These are phyloP conservation scores for Edaphochlamys debaryana DNA, from an alignment of 139 green algal species.

Conservation along the genomic window DNA sequence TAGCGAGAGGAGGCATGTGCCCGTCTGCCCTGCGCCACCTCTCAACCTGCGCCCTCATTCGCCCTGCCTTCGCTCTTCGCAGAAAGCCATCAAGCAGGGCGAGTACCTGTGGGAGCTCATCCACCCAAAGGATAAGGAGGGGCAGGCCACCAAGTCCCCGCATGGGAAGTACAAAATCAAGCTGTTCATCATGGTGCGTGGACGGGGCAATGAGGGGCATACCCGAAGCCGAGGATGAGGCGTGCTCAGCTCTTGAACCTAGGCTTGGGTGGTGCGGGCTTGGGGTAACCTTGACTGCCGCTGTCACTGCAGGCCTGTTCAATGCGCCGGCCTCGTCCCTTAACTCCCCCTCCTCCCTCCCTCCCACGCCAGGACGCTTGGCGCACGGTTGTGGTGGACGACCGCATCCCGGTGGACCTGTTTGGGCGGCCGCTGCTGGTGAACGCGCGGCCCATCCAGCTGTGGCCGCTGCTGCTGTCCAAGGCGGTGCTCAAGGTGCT, in stretches of 20 bases:
- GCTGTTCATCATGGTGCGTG: slow-evolving; percentile 75
- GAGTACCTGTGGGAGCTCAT: slow-evolving; percentile 84
- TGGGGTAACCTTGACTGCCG: too few relatives aligned
- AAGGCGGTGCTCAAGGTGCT: slow-evolving; percentile 85
- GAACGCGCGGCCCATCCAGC: slow-evolving; percentile 69
- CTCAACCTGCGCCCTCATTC: too few relatives aligned
- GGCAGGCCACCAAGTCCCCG: slow-evolving; percentile 46
- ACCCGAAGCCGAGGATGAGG: too few relatives aligned
- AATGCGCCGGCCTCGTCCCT: too few relatives aligned
- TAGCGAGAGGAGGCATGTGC: too few relatives aligned
- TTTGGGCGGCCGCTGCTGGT: slow-evolving; percentile 77
- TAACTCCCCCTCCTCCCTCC: too few relatives aligned
- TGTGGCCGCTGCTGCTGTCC: slow-evolving; percentile 85
- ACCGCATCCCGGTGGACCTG: slow-evolving; percentile 82
- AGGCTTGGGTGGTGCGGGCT: too few relatives aligned
- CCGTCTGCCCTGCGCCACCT: too few relatives aligned
- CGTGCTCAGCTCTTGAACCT: too few relatives aligned
- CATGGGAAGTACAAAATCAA: slow-evolving; percentile 74
- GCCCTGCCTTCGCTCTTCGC: too few relatives aligned
- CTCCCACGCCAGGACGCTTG: slow-evolving; percentile 61
- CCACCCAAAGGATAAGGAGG: slow-evolving; percentile 73
- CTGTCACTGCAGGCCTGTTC: too few relatives aligned
- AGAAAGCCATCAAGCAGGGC: slow-evolving; percentile 54
- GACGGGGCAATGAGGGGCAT: neutral
- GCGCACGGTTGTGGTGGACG: slow-evolving; percentile 80